phyloP scores from a whole-genome alignment of 305 asterid genomes.

The Lippia alba region DNA sequence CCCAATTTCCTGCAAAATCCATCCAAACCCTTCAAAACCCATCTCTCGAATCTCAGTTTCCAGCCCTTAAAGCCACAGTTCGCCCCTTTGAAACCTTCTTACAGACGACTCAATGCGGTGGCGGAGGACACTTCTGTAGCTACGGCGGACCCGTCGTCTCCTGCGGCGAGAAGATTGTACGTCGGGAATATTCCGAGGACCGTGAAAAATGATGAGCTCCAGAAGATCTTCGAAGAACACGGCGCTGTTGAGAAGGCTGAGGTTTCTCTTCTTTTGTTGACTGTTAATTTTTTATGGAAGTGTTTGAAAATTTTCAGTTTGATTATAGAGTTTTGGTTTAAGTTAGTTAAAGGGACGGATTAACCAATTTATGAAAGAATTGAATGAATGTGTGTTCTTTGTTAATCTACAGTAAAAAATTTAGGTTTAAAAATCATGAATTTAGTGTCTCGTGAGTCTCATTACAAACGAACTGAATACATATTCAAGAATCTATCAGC shows the following conservation, averaged over 20 bases:
- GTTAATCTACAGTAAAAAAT: background rate
- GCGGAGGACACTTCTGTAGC: slow-evolving; percentile 64
- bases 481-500: background rate
- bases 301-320: background rate
- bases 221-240: slow-evolving; percentile 71
- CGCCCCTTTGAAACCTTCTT: slow-evolving; percentile 40
- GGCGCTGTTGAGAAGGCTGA: slow-evolving; percentile 86
- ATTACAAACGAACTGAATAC: background rate
- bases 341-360: background rate
- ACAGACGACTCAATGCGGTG: slow-evolving; percentile 51
- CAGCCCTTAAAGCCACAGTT: slow-evolving; percentile 40
- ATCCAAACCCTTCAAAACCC: slow-evolving; percentile 41
- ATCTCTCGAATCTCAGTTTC: slow-evolving; percentile 38
- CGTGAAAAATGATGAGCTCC: slow-evolving; percentile 72
- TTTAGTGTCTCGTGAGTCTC: background rate
- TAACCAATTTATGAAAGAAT: slow-evolving; percentile 10
- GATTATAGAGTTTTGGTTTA: background rate
- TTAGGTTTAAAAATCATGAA: background rate
- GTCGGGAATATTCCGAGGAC: slow-evolving; percentile 86
- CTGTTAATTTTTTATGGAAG: background rate
- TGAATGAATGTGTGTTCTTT: background rate
- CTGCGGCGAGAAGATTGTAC: slow-evolving; percentile 68
- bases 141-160: slow-evolving; percentile 67
- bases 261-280: slow-evolving; percentile 42
- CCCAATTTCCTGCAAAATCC: slow-evolving; percentile 54